phyloP scores from a whole-genome alignment of 2,329 filamentous ascomycete genomes.

The Fusarium sp. region DNA sequence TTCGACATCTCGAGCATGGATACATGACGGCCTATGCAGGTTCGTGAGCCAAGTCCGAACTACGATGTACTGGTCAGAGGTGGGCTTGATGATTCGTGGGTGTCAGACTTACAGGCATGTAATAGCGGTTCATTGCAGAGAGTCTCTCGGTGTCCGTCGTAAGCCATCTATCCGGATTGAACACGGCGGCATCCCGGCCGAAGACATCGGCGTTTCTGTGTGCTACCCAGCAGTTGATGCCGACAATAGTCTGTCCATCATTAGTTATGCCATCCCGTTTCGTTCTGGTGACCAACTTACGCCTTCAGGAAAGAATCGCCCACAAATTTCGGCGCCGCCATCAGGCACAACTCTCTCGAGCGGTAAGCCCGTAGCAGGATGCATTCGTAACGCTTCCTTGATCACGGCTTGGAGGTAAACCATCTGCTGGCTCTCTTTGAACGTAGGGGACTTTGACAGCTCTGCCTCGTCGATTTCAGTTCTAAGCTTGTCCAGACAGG shows the following conservation, averaged over 20 bases:
- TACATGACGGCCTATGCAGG: conserved; percentile 39
- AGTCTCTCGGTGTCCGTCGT: neutral
- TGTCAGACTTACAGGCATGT: conserved; percentile 41
- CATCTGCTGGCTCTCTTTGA: conserved; percentile 38
- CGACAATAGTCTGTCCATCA: conserved; percentile 25
- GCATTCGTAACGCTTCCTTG: conserved; percentile 39
- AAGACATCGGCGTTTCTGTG: conserved; percentile 34
- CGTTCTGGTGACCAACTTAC: neutral
- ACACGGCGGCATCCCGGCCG: no score
- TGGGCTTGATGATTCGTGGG: no score
- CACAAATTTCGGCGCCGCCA: conserved; percentile 28
- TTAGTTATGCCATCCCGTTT: rapidly evolving
- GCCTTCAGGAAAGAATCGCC: conserved; percentile 32
- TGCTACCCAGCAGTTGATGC: conserved; percentile 41
- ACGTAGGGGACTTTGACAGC: conserved; percentile 21
- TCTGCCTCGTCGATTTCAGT: conserved; percentile 20
- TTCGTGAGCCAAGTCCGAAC: conserved; percentile 42
- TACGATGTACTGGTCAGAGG: neutral
- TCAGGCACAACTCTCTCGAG: conserved; percentile 37
- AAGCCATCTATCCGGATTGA: conserved; percentile 38
- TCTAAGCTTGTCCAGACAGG: conserved; percentile 11
- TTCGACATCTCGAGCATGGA: conserved; percentile 44
- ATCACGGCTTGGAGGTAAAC: conserved; percentile 36
- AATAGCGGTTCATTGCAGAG: conserved; percentile 38
- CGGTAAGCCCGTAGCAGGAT: conserved; percentile 35